Evolutionary conservation across 345 rosid genomes (phyloP).

Genomic region (Brassica napus): Da-Ae NC_063450.1:48661501-48662000

Average conservation of each 20-base stretch:
- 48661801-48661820: neutral
- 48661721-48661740: no score
- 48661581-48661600: neutral
- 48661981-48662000: neutral
- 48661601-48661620: neutral
- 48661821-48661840: neutral
- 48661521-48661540: neutral
- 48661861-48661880: neutral
- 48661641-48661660: no score
- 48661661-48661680: no score
- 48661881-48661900: neutral
- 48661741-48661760: neutral
- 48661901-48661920: neutral
- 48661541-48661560: neutral
- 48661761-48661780: neutral
- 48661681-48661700: no score
- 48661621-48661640: no score
- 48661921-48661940: neutral
- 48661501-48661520: neutral
- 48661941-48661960: neutral
- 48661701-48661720: no score
- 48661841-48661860: neutral
- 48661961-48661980: neutral
- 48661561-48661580: neutral
- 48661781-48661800: neutral